Base-by-base conservation (phyloP, 2,329 filamentous ascomycete species). In the Aspergillus costaricaensis region DNA sequence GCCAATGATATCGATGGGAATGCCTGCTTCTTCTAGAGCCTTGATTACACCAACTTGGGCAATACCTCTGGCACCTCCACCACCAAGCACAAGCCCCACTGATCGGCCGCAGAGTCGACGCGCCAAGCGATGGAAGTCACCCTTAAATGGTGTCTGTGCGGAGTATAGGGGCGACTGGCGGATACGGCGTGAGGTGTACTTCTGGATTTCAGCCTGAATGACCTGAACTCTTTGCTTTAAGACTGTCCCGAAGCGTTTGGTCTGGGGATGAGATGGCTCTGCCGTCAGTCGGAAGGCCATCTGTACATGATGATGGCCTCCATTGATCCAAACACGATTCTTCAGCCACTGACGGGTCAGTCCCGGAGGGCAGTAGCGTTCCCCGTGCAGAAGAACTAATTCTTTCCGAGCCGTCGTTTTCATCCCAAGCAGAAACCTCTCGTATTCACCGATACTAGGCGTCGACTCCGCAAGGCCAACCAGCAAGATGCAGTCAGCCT, bases 291-390 rank as follows among this genome's bases (percentile, higher is more conserved):
- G 86, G 74, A 95, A 94, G 0, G 90, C 85, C 95, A 99, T 98
- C 70, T 99, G 95, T 12, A 99, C 91, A 68, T 99, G 95, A 72
- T 96, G 95, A 74, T 99, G 96, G 5, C 94, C 94, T 15, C 95
- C 95, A 67, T 98, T 99, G 76, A 99, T 95, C 95, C 95, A 99
- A 63, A 96, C 88, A 1, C 95, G 89, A 70, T 96, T 97, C 63
- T 89, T 87, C 14, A 99, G 79, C 95, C 95, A 99, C 32, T 90
- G 87, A 55, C 95, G 83, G 0, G 95, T 97, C 38, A 96, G 76
- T 0, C 95, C 95, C 4, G 92, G 88, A 0, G 86, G 83, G 47
- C 91, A 96, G 75, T 93, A 98, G 53, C 93, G 86, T 69, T 99
- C 95, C 0, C 90, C 82, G 73, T 99, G 96, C 2, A 99, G 79